Percentiles rank a stretch among this genome's conserved stretches.
Evolutionary conservation across 2,329 filamentous ascomycete genomes (phyloP).

Genomic region (Alternaria triticina): DNA sequence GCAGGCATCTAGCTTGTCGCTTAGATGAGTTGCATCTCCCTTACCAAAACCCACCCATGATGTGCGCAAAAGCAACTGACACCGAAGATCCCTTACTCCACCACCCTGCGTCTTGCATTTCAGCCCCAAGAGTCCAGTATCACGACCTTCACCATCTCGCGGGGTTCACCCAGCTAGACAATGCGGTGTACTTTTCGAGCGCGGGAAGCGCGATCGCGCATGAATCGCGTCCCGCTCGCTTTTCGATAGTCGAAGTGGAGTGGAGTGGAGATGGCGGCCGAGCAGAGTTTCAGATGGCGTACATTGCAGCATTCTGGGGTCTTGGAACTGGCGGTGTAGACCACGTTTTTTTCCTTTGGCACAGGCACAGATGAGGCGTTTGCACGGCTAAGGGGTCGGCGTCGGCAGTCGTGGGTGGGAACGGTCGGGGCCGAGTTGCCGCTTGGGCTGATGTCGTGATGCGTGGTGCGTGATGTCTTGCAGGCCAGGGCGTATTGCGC

Average conservation of each 20-base stretch:
- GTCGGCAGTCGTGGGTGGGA: neutral
- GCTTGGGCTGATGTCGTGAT: neutral
- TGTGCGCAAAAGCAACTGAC: neutral
- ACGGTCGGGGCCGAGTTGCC: neutral
- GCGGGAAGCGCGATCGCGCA: constrained; percentile 2
- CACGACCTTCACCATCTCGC: constrained; percentile 24
- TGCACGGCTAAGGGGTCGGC: neutral
- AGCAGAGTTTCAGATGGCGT: constrained; percentile 4
- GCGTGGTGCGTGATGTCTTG: neutral
- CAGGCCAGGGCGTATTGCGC: neutral
- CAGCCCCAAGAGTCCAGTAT: constrained; percentile 9
- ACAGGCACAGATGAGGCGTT: neutral
- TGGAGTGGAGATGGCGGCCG: constrained; percentile 3
- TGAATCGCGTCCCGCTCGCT: constrained; percentile 3
- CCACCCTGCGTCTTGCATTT: constrained; percentile 11
- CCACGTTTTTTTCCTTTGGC: neutral
- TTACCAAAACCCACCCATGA: neutral
- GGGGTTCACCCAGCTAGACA: constrained; percentile 16
- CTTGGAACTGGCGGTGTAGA: constrained; percentile 12
- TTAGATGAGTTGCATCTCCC: neutral
- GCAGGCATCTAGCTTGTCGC: neutral
- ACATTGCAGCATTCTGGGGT: constrained; percentile 4
- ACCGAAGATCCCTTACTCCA: neutral
- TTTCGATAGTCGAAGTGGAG: constrained; percentile 11
- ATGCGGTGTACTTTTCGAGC: constrained; percentile 11